Percentiles rank a stretch among this genome's conserved stretches.
Evolutionary conservation across 768 basidiomycete species (phyloP).

Genomic region (Leccinum variicolor): DNA sequence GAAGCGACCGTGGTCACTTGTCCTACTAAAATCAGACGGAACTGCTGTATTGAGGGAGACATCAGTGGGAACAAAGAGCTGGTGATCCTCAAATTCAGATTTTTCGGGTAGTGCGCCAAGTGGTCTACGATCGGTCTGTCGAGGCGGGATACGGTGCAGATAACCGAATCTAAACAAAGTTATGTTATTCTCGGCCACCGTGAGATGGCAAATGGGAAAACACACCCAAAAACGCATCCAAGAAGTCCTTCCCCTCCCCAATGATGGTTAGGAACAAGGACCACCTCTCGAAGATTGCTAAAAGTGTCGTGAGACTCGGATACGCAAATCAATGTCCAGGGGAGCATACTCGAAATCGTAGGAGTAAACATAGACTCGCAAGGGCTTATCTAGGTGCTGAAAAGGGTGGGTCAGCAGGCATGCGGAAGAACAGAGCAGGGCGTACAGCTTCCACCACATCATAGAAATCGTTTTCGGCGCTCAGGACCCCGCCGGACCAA

Average conservation of each 20-base stretch:
- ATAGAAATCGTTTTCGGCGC: slow-evolving; percentile 94
- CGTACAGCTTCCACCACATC: slow-evolving; percentile 89
- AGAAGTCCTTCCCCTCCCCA: slow-evolving; percentile 97
- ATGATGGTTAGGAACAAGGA: slow-evolving; percentile 91
- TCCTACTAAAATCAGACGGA: not conserved
- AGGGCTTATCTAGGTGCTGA: slow-evolving; percentile 90
- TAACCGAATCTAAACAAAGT: slow-evolving; percentile 68
- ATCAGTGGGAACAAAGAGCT: slow-evolving; percentile 75
- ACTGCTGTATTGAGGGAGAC: slow-evolving; percentile 19
- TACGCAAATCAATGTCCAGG: not conserved
- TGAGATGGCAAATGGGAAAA: slow-evolving; percentile 9
- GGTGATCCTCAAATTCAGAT: slow-evolving; percentile 57
- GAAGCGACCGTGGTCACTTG: slow-evolving; percentile 7
- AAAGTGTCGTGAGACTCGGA: slow-evolving; percentile 8
- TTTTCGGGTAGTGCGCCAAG: slow-evolving; percentile 53
- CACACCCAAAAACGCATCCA: slow-evolving; percentile 93
- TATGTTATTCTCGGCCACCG: not conserved
- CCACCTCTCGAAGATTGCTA: slow-evolving; percentile 89
- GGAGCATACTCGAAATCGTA: slow-evolving; percentile 88
- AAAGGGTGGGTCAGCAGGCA: slow-evolving; percentile 8
- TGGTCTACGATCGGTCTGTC: slow-evolving; percentile 55
- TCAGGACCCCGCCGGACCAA: slow-evolving; percentile 91
- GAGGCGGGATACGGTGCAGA: slow-evolving; percentile 88
- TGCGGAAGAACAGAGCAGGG: slow-evolving; percentile 2
- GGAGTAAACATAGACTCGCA: slow-evolving; percentile 95